phyloP scores from a whole-genome alignment of 495 filamentous ascomycete species.

The Xylaria castorea region DNA sequence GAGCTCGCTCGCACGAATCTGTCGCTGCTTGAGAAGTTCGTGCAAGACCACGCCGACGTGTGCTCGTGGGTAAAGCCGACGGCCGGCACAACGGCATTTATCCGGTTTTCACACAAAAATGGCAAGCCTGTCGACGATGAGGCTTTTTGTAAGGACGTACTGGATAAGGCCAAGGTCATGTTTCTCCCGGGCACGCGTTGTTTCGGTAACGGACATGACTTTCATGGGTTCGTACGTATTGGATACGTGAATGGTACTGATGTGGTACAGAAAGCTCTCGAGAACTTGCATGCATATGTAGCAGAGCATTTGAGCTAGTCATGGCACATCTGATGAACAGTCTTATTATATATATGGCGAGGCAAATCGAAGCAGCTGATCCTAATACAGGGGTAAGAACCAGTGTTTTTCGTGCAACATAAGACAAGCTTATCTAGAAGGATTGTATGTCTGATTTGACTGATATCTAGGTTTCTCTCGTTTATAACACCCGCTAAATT shows the following conservation, averaged over 20 bases:
- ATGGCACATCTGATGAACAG: not conserved
- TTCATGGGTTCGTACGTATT: slow-evolving; percentile 78
- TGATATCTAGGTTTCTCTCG: slow-evolving; percentile 8
- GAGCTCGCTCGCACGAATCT: slow-evolving; percentile 75
- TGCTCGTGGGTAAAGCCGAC: slow-evolving; percentile 75
- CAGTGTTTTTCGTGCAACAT: not conserved
- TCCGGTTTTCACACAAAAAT: slow-evolving; percentile 67
- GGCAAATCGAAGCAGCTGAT: not conserved
- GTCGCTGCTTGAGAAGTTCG: slow-evolving; percentile 69
- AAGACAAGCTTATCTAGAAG: not conserved
- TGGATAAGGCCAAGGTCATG: slow-evolving; percentile 77
- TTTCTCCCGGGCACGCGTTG: slow-evolving; percentile 77
- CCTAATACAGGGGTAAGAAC: not conserved
- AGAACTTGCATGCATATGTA: slow-evolving; percentile 67
- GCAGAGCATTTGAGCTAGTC: slow-evolving; percentile 31
- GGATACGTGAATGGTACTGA: slow-evolving; percentile 79
- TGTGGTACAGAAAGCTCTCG: slow-evolving; percentile 70
- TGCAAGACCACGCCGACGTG: slow-evolving; percentile 66
- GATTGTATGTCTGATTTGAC: slow-evolving; percentile 12
- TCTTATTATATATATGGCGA: not conserved
- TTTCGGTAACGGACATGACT: slow-evolving; percentile 75
- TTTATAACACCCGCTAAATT: slow-evolving; percentile 23
- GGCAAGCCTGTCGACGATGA: slow-evolving; percentile 75
- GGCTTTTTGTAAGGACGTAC: slow-evolving; percentile 71
- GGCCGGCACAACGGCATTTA: slow-evolving; percentile 83